These are phyloP conservation scores for Vitis hybrid DNA, from an alignment of 177 flowering plant genomes.

Conservation along the genomic window DNA sequence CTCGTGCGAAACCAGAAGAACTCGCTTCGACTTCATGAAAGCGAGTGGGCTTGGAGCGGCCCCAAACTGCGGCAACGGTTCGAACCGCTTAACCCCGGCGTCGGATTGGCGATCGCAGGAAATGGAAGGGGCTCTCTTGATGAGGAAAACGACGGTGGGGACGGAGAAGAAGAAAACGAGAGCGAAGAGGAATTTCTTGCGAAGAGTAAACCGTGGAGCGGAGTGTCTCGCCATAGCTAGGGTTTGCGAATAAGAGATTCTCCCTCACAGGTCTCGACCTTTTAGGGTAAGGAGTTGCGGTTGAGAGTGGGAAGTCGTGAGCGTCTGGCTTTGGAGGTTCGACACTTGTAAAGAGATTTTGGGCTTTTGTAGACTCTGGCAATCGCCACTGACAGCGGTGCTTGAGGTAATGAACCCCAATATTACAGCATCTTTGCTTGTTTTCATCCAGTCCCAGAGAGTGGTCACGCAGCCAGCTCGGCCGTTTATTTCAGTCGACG, in stretches of 20 bases:
- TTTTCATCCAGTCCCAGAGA: no score
- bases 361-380: neutral
- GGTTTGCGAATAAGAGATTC: neutral
- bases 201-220: no score
- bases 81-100: neutral
- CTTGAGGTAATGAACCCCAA: no score
- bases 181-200: no score
- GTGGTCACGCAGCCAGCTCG: no score
- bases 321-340: constrained; percentile 11
- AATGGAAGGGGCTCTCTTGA: constrained; percentile 50
- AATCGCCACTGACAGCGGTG: no score
- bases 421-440: no score
- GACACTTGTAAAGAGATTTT: constrained; percentile 4
- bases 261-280: neutral
- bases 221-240: constrained; percentile 5
- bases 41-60: constrained; percentile 45
- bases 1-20: constrained; percentile 83
- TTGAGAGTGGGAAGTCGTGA: neutral
- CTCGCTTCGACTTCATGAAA: constrained; percentile 87
- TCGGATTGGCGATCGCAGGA: constrained; percentile 36
- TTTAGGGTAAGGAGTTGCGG: constrained; percentile 1
- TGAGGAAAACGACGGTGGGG: constrained; percentile 50
- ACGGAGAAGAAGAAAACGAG: constrained; percentile 35
- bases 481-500: no score
- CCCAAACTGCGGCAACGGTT: neutral